Evolutionary conservation across 2,329 filamentous ascomycete species (phyloP).

Genomic region (Phoma sp.): DNA sequence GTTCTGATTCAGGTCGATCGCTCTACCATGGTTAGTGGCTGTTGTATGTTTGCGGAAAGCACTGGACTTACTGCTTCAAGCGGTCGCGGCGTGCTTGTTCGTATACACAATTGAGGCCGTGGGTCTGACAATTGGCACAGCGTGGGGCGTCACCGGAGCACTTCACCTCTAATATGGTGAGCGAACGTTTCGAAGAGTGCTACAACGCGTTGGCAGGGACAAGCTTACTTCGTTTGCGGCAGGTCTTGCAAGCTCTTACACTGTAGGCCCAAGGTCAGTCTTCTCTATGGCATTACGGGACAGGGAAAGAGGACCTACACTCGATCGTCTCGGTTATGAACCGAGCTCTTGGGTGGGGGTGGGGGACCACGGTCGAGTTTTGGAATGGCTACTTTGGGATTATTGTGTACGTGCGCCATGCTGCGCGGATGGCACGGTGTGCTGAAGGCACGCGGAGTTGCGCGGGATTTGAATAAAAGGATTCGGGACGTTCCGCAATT

Average conservation of each 20-base stretch:
- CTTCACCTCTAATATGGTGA: slow-evolving; percentile 26
- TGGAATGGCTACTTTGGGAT: slow-evolving; percentile 25
- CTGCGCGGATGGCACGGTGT: neutral
- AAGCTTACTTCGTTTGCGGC: slow-evolving; percentile 32
- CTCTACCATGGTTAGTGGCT: slow-evolving; percentile 10
- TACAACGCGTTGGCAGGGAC: neutral
- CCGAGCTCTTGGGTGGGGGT: slow-evolving; percentile 9
- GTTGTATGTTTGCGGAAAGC: neutral
- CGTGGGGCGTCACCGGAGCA: slow-evolving; percentile 34
- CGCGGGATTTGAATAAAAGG: neutral
- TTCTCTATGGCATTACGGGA: neutral
- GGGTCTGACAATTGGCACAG: slow-evolving; percentile 28
- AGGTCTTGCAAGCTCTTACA: slow-evolving; percentile 32
- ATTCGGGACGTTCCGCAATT: no score
- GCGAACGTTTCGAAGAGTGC: slow-evolving; percentile 8
- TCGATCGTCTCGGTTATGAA: slow-evolving; percentile 25
- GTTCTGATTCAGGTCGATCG: slow-evolving; percentile 29
- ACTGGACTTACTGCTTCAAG: slow-evolving; percentile 28
- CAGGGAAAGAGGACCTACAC: slow-evolving; percentile 18
- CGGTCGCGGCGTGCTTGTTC: slow-evolving; percentile 35
- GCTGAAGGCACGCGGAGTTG: neutral
- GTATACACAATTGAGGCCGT: slow-evolving; percentile 26
- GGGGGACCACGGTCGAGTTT: slow-evolving; percentile 18
- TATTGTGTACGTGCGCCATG: slow-evolving; percentile 1
- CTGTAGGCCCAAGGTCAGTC: slow-evolving; percentile 10